These are phyloP conservation scores for Lepiota venenata DNA, from an alignment of 768 basidiomycete species.

Conservation along the genomic window DNA sequence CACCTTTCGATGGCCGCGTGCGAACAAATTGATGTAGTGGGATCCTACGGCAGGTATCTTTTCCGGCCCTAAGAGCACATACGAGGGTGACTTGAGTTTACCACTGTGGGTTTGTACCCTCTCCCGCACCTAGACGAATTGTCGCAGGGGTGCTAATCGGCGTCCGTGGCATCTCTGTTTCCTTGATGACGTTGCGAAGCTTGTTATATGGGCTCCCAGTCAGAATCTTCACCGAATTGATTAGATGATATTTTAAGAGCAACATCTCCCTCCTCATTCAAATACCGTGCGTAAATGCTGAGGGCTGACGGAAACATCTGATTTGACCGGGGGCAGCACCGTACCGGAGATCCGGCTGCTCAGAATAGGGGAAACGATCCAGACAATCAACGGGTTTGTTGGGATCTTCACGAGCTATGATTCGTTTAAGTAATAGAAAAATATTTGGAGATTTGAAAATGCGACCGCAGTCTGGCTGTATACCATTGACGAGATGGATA, in stretches of 20 bases:
- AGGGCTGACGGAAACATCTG: slow-evolving; percentile 19
- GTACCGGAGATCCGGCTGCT: slow-evolving; percentile 28
- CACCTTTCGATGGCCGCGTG: slow-evolving; percentile 16
- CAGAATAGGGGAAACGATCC: slow-evolving; percentile 18
- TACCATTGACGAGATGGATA: background rate
- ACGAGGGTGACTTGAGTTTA: slow-evolving; percentile 14
- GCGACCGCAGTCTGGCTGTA: background rate
- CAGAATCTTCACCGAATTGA: slow-evolving; percentile 29
- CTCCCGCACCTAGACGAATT: slow-evolving; percentile 13
- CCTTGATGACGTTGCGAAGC: slow-evolving; percentile 25
- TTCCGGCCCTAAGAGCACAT: slow-evolving; percentile 20
- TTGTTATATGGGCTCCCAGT: slow-evolving; percentile 10
- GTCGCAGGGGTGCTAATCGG: slow-evolving; percentile 15
- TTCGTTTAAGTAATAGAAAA: slow-evolving; percentile 23
- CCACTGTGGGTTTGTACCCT: slow-evolving; percentile 34
- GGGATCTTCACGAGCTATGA: slow-evolving; percentile 35
- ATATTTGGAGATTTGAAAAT: background rate
- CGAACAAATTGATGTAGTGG: slow-evolving; percentile 18
- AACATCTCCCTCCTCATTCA: slow-evolving; percentile 37
- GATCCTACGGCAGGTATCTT: slow-evolving; percentile 23
- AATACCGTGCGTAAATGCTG: slow-evolving; percentile 28
- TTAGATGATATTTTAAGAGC: slow-evolving; percentile 24
- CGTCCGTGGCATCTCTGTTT: slow-evolving; percentile 21
- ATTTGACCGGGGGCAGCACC: slow-evolving; percentile 31
- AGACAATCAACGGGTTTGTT: slow-evolving; percentile 24